Evolutionary conservation across 78 protist species (phyloP), one percentile per base, ranked within the genome.

Genomic region (Cavenderia fasciculata): DNA sequence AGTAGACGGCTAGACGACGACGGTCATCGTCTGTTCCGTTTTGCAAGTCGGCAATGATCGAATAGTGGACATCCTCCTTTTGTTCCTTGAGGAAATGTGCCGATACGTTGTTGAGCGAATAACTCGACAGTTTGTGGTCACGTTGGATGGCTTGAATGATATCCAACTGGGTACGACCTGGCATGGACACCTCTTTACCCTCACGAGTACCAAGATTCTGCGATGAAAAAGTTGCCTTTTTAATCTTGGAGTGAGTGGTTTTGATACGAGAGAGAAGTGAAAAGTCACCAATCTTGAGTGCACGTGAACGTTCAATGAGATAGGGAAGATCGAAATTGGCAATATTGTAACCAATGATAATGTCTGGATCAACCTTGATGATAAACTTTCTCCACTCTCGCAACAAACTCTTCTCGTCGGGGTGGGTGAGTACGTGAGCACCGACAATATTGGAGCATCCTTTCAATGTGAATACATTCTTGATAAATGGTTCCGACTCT

Each of bases 11-110:
- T 23, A 99, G 95, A 34, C 99, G 92, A 4, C 99, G 92, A 21
- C 99, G 93, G 74, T 98, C 96, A 34, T 95, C 98, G 40, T 94
- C 96, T 16, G 91, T 78, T 62, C 99, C 99, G 33, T 94, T 66
- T 86, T 95, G 96, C 51, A 99, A 93, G 36, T 95, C 98, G 10
- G 99, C 29, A 59, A 99, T 99, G 61, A 96, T 97, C 4, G 99
- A 93, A 87, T 97, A 97, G 63, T 97, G 99, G 40, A 99, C 99
- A 72, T 99, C 99, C 68, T 99, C 99, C 93, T 99, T 99, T 72
- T 97, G 99, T 78, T 98, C 99, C 18, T 98, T 98, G 44, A 99
- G 93, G 75, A 98, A 99, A 65, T 96, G 94, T 21, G 97, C 93
- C 0, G 97, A 89, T 29, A 99, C 99, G 11, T 95, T 43, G 86